Conservation (phyloP, 2,329 filamentous ascomycete species). For the Aspergillus sp. region DNA sequence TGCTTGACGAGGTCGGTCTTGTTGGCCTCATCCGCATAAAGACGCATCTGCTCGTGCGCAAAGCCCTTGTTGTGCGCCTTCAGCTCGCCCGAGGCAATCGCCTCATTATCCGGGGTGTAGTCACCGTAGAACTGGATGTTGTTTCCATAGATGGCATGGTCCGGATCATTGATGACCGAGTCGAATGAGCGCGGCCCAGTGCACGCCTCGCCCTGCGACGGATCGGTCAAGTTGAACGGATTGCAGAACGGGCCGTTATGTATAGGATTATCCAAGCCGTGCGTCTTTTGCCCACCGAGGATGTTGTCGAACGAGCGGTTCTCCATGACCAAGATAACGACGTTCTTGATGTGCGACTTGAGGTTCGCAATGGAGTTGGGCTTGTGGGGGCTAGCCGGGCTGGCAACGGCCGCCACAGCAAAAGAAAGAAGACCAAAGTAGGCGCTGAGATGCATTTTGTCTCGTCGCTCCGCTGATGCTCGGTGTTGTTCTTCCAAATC, state of each 20-base stretch:
- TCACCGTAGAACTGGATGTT: constrained; percentile 51
- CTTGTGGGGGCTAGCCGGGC: constrained; percentile 12
- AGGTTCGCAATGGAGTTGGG: constrained; percentile 30
- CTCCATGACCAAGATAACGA: constrained; percentile 46
- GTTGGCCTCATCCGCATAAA: constrained; percentile 37
- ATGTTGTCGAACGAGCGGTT: constrained; percentile 53
- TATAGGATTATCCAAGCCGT: constrained; percentile 48
- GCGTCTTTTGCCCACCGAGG: constrained; percentile 46
- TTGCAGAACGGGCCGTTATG: constrained; percentile 51
- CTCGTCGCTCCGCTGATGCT: not conserved
- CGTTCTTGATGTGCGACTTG: constrained; percentile 44
- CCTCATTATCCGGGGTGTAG: constrained; percentile 44
- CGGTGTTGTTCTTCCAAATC: not conserved
- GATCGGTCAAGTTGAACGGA: constrained; percentile 42
- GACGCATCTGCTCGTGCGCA: constrained; percentile 46
- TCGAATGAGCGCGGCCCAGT: constrained; percentile 44
- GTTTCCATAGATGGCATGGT: constrained; percentile 49
- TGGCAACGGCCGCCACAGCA: constrained; percentile 23
- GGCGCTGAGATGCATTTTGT: constrained; percentile 27
- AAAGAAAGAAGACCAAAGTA: constrained; percentile 32
- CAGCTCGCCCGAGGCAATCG: constrained; percentile 39
- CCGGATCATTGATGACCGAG: constrained; percentile 48
- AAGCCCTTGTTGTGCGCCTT: constrained; percentile 43
- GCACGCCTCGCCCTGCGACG: constrained; percentile 36
- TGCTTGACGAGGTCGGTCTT: constrained; percentile 41